Percentiles rank a stretch among this genome's conserved stretches.
Evolutionary conservation across 2,329 filamentous ascomycete species (phyloP).

Genomic region (Mollisia scopiformis): DNA sequence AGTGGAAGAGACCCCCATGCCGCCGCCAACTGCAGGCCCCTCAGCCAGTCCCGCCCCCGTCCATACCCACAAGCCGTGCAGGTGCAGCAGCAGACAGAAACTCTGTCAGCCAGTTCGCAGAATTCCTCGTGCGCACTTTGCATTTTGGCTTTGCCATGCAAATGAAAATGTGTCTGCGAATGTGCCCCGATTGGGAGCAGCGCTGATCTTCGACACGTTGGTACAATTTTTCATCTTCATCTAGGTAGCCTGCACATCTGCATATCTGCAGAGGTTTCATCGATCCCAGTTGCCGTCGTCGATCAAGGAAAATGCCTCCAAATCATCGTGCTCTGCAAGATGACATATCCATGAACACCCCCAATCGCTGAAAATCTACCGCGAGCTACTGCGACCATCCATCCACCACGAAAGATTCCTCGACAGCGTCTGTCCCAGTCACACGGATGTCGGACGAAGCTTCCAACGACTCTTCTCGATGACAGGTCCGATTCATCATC

Average conservation of each 20-base stretch:
- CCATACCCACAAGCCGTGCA: too few relatives aligned
- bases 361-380: slow-evolving; percentile 2
- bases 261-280: not conserved
- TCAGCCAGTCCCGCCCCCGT: not conserved
- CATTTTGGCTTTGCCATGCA: too few relatives aligned
- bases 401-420: not conserved
- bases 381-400: not conserved
- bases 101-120: slow-evolving; percentile 1
- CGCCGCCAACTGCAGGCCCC: not conserved
- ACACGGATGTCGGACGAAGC: not conserved
- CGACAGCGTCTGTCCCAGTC: not conserved
- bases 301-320: slow-evolving; percentile 13
- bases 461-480: not conserved
- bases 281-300: slow-evolving; percentile 2
- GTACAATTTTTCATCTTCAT: not conserved
- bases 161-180: not conserved
- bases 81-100: not conserved
- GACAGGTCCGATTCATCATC: slow-evolving; percentile 4
- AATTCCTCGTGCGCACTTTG: not conserved
- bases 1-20: not conserved
- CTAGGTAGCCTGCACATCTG: too few relatives aligned
- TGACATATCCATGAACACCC: not conserved
- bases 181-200: slow-evolving; percentile 6
- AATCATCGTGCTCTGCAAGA: not conserved
- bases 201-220: not conserved